Conservation (phyloP, 2,329 filamentous ascomycete genomes). For the Xylaria hypoxylon region DNA sequence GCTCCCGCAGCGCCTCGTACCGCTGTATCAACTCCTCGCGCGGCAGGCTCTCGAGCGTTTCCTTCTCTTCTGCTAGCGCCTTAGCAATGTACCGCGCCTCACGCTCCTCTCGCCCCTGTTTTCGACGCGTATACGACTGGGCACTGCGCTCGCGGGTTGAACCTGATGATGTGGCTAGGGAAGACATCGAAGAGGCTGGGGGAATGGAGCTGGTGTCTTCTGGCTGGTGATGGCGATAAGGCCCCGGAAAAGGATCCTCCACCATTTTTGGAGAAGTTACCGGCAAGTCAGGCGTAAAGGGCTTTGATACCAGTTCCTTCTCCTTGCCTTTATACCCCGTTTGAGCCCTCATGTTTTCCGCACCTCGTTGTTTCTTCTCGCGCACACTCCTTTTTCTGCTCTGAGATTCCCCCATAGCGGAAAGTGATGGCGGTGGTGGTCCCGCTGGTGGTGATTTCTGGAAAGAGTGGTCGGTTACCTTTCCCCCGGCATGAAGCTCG, state of each 20-base stretch:
- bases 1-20: slow-evolving; percentile 57
- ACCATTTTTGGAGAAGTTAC: slow-evolving; percentile 22
- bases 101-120: slow-evolving; percentile 37
- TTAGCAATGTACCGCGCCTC: slow-evolving; percentile 46
- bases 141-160: slow-evolving; percentile 21
- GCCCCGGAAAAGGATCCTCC: slow-evolving; percentile 17
- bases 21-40: slow-evolving; percentile 52
- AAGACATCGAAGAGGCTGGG: slow-evolving; percentile 34
- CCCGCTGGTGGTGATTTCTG: slow-evolving; percentile 27
- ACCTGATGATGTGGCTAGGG: slow-evolving; percentile 19
- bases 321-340: slow-evolving; percentile 22
- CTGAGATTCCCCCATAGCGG: slow-evolving; percentile 12
- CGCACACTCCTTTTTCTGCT: slow-evolving; percentile 43
- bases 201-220: slow-evolving; percentile 25
- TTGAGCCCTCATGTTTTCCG: slow-evolving; percentile 36
- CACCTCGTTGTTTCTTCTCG: slow-evolving; percentile 44
- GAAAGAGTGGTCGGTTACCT: slow-evolving; percentile 22
- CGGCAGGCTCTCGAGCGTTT: slow-evolving; percentile 40
- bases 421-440: slow-evolving; percentile 11
- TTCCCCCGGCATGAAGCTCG: slow-evolving; percentile 22
- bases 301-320: slow-evolving; percentile 33
- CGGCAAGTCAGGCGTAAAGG: slow-evolving; percentile 33
- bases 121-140: slow-evolving; percentile 36
- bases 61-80: slow-evolving; percentile 43
- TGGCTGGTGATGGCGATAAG: slow-evolving; percentile 9